phyloP scores from a whole-genome alignment of 331 rosid species.

The Acacia pycnantha region DNA sequence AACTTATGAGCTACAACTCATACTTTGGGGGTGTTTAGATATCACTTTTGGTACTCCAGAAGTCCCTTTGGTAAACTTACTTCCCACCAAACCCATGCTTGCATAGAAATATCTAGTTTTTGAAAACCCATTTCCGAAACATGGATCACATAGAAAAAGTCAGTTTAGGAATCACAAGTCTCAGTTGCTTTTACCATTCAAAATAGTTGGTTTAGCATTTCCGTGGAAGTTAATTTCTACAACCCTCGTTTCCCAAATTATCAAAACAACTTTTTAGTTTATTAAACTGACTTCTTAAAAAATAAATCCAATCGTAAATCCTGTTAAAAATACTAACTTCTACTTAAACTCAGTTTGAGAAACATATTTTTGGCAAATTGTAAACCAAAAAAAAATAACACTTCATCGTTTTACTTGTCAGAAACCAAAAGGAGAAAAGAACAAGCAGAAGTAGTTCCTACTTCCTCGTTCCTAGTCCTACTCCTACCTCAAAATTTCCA shows the following conservation, averaged over 20 bases:
- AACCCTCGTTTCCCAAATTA: neutral
- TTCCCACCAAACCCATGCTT: neutral
- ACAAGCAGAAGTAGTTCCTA: neutral
- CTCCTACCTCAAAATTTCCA: neutral
- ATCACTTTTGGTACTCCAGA: too few species aligned
- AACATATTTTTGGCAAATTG: neutral
- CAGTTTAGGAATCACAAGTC: neutral
- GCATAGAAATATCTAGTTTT: neutral
- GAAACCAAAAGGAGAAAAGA: neutral
- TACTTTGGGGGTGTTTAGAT: neutral
- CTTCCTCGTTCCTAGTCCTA: too few species aligned
- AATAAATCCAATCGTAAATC: too few species aligned
- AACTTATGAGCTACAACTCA: neutral
- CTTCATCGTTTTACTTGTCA: neutral
- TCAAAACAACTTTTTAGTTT: too few species aligned
- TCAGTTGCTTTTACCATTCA: neutral
- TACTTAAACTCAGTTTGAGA: neutral
- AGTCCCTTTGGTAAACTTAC: neutral
- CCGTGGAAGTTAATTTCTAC: neutral
- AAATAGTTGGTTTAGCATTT: neutral
- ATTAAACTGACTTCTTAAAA: neutral
- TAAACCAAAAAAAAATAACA: neutral
- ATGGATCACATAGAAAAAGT: neutral
- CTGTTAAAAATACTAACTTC: neutral
- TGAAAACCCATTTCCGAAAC: neutral